Conservation (phyloP, 1,284 basidiomycete species). For the Ceratobasidium sp. region DNA sequence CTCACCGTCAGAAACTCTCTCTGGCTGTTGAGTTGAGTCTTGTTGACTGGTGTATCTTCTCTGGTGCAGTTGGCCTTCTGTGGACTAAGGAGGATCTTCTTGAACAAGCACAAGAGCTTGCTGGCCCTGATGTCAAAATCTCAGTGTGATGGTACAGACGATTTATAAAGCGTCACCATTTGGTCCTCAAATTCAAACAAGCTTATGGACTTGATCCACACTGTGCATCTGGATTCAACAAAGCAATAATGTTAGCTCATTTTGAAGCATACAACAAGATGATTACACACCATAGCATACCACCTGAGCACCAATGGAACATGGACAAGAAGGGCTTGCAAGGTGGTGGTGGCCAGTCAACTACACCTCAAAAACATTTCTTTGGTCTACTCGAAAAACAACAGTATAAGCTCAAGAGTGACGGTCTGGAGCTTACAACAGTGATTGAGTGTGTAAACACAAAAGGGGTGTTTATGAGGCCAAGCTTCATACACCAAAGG, state of each 20-base stretch:
- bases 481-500: constrained; percentile 9
- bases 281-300: constrained; percentile 45
- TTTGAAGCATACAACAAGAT: neutral
- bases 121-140: neutral
- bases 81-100: constrained; percentile 24
- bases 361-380: constrained; percentile 46
- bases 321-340: constrained; percentile 51
- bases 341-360: constrained; percentile 49
- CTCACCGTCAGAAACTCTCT: neutral
- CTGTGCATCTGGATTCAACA: constrained; percentile 22
- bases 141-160: constrained; percentile 2
- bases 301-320: constrained; percentile 46
- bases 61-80: neutral
- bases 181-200: constrained; percentile 10
- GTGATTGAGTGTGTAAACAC: constrained; percentile 12
- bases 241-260: neutral
- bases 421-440: constrained; percentile 12
- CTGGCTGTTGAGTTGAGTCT: neutral
- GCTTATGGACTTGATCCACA: constrained; percentile 28
- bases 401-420: constrained; percentile 43
- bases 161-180: neutral
- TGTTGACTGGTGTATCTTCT: constrained; percentile 22
- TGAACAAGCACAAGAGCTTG: neutral
- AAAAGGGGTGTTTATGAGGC: constrained; percentile 7
- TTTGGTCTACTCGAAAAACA: constrained; percentile 34